These are phyloP conservation scores for Meira miltonrushii DNA, from an alignment of 1,284 basidiomycete genomes.

Conservation along the genomic window DNA sequence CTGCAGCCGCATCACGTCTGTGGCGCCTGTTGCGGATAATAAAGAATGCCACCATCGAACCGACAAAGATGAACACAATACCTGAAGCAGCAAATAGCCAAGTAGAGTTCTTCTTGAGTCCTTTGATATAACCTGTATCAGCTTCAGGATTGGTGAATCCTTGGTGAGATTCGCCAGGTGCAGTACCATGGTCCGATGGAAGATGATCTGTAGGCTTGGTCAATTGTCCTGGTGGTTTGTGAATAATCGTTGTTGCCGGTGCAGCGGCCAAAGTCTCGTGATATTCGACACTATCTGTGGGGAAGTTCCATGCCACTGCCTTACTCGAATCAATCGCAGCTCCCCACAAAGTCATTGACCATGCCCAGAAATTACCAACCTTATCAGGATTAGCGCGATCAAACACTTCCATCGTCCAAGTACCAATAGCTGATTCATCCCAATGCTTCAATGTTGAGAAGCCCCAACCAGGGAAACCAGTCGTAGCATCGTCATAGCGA, in stretches of 20 bases:
- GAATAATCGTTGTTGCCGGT: constrained; percentile 29
- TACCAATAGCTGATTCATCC: constrained; percentile 88
- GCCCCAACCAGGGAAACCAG: constrained; percentile 85
- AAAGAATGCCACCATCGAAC: constrained; percentile 61
- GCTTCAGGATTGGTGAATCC: constrained; percentile 53
- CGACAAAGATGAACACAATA: constrained; percentile 66
- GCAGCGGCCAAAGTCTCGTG: constrained; percentile 59
- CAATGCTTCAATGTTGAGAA: constrained; percentile 99
- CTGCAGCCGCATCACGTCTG: constrained; percentile 51
- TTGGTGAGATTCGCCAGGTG: constrained; percentile 48
- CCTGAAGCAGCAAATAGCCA: constrained; percentile 79
- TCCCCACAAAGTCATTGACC: constrained; percentile 92
- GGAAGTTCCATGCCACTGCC: constrained; percentile 55
- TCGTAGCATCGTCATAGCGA: constrained; percentile 63
- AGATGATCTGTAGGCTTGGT: constrained; percentile 82
- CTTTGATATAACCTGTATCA: constrained; percentile 81
- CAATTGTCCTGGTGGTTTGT: constrained; percentile 27
- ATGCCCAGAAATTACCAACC: constrained; percentile 75
- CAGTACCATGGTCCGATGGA: constrained; percentile 71
- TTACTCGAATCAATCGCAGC: constrained; percentile 70
- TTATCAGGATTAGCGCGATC: constrained; percentile 64
- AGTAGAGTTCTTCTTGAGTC: constrained; percentile 68
- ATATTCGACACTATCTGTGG: constrained; percentile 37
- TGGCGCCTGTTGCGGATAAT: constrained; percentile 60
- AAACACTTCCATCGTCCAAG: constrained; percentile 73